Evolutionary conservation across 2,329 filamentous ascomycete species (phyloP), one percentile per base, ranked within the genome.

Genomic region (Botrytis byssoidea): DNA sequence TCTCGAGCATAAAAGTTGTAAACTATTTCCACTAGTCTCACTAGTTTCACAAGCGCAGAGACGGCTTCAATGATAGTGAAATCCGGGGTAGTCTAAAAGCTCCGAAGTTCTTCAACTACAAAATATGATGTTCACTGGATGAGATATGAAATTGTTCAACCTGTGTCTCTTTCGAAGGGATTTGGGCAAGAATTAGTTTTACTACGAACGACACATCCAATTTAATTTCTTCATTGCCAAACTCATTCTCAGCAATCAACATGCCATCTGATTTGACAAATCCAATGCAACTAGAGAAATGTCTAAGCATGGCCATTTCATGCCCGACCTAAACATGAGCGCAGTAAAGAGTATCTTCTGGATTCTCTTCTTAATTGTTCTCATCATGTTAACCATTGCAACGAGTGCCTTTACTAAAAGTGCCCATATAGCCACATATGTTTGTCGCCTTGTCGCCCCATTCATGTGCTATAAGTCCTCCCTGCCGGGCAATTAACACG

Each of bases 321-420:
- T 84, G 48, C 79, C 82, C 5, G 79, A 83, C 73, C 77, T 86
- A 71, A 81, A 80, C 22, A 70, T 57, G 71, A 86, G 86, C 42
- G 86, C 88, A 84, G 85, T 85, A 75, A 83, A 85, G 75, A 77
- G 82, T 16, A 79, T 86, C 44, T 86, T 86, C 79, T 87, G 84
- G 85, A 74, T 79, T 16, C 75, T 87, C 68, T 87, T 87, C 76
- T 76, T 83, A 35, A 76, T 82, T 40, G 85, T 86, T 69, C 76
- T 86, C 0, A 67, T 83, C 20, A 77, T 86, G 20, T 81, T 87
- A 32, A 86, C 84, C 69, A 71, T 84, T 18, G 82, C 83, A 12
- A 84, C 74, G 77, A 74, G 74, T 77, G 73, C 75, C 78, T 68
- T 78, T 76, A 77, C 77, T 72, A 57, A 32, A 68, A 68, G 65